Base-by-base conservation (phyloP, 257 asterid species). In the Scutellaria galericulata region DNA sequence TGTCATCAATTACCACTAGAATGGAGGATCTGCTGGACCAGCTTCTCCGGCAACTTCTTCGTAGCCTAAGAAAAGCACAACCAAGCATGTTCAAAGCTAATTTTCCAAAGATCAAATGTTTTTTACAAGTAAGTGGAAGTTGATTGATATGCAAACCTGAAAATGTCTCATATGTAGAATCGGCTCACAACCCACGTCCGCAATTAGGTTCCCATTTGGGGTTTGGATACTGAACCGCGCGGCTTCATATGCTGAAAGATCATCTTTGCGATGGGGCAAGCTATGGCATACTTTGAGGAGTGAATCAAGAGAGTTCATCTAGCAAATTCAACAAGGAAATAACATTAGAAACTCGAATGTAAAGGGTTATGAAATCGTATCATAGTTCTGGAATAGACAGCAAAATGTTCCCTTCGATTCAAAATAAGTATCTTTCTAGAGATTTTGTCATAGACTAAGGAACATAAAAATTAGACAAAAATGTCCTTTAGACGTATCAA, bases 141-240 rank as follows among this genome's bases (percentile, higher is more conserved):
- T 53, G 27, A 41, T 41, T n/a, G 52, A 62, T 40, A 54, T 59
- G 61, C 82, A 64, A 62, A 90, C 98, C 98, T 94, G 98, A 73
- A 94, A 94, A 59, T 94, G 90, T 79, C 99, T 83, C 99, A 94
- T 94, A 63, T 94, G 97, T 44, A 94, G 86, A 63, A 94, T 92
- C 8, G 98, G 98, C 86, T 94, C 98, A 62, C 99, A 91, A 47
- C 99, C 99, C 59, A 94, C 96, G 69, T 91, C 99, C 14, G 99
- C 98, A 20, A 91, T 88, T 55, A 80, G 82, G 41, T 89, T 91
- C 7, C 99, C 99, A 0, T 81, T 90, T 9, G 98, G 95, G 18
- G 98, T 94, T 76, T 64, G 86, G 83, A 87, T 64, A 70, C 96
- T 85, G 86, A 94, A 91, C 9, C 96, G 87, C 1, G 76, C 92